Base-by-base conservation (phyloP, 306 rosid genomes). In the Oemleria cerasiformis region DNA sequence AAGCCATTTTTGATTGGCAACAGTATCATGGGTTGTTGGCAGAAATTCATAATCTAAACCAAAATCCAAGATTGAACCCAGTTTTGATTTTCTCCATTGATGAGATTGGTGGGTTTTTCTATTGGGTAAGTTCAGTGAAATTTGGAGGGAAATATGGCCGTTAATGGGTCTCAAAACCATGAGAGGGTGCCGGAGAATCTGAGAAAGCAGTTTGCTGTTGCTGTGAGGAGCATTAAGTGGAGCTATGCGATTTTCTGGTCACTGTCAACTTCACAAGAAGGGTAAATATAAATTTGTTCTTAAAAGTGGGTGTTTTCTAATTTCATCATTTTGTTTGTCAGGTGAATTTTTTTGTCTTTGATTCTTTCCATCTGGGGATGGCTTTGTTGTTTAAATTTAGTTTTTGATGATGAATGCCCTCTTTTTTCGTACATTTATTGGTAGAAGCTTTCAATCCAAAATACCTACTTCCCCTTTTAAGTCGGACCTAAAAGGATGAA, bases 241-340 rank as follows among this genome's bases (percentile, higher is more conserved):
- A 92, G 94, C 80, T 92, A 89, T 80, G 96, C 92, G 13, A 83
- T 92, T 73, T 87, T 92, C 89, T 92, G 98, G 98, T 83, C 92
- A 13, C 69, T 81, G 65, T 92, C 94, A 66, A 65, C 90, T 14
- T 75, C 71, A 71, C 82, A 88, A 74, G 75, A 85, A 82, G 88
- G 96, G 98, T 92, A 82, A 11, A 30, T 30, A 30, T 30, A 30
- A 13, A 5, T 63, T 49, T 78, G 63, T 38, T 43, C 66, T 12
- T 30, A 0, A 30, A 25, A 36, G 12, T 42, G 65, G 13, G 21
- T 2, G 13, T 34, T 39, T 13, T 21, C 61, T 60, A 10, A 11
- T 49, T 51, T 40, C 20, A 12, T 60, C 54, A 9, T 48, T 15
- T 6, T 8, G 9, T 55, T 56, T 53, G 13, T 20, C 47, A 8